Evolutionary conservation across 129 eudicot species (phyloP).

Genomic region (Flaveria trinervia): DNA sequence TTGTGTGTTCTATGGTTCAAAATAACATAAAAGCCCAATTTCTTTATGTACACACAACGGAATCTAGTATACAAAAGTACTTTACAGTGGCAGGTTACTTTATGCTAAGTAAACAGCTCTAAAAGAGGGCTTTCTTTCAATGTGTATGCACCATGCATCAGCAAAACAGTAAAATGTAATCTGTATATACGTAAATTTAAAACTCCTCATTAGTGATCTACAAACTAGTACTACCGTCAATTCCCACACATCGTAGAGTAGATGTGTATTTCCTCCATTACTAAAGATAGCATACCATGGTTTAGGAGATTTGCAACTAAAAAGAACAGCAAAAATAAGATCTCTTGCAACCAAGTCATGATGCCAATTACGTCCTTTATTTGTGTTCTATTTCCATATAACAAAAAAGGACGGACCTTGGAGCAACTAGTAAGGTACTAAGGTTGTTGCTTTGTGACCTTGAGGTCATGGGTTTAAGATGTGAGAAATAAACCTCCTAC

Average conservation of each 20-base stretch:
- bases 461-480: too few relatives aligned
- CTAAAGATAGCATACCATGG: conserved; percentile 7
- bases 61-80: neutral
- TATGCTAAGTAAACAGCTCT: neutral
- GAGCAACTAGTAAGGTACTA: too few relatives aligned
- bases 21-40: neutral
- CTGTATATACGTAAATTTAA: neutral
- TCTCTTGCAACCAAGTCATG: neutral
- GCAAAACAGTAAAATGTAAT: neutral
- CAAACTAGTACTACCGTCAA: neutral
- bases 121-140: conserved; percentile 1
- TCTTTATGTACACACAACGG: neutral
- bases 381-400: neutral
- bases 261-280: neutral
- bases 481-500: too few relatives aligned
- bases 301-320: neutral
- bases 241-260: neutral
- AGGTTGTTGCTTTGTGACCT: too few relatives aligned
- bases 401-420: too few relatives aligned
- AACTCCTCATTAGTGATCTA: conserved; percentile 1
- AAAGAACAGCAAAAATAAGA: neutral
- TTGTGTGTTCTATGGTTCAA: neutral
- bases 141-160: neutral
- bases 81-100: neutral
- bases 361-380: neutral